phyloP scores from a whole-genome alignment of 2,329 filamentous ascomycete species.

The Xylaria sp. region DNA sequence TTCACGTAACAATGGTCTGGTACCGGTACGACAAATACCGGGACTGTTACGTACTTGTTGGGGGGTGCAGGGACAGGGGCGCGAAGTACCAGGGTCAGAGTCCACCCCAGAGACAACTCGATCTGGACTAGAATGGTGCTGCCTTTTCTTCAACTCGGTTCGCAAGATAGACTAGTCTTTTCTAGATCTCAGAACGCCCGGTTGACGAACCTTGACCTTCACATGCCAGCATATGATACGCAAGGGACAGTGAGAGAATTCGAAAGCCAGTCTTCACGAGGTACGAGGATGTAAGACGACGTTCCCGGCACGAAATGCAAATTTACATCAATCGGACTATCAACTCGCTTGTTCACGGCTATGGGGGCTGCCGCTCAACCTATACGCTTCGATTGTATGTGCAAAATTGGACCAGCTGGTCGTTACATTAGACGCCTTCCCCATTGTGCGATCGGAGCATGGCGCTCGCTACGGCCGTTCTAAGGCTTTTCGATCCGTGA shows the following conservation, averaged over 20 bases:
- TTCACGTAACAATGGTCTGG: constrained; percentile 4
- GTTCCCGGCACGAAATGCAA: background rate
- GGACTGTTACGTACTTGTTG: constrained; percentile 8
- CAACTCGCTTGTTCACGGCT: constrained; percentile 1
- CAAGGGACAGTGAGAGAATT: background rate
- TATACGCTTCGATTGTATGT: constrained; percentile 3
- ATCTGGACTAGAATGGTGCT: constrained; percentile 2
- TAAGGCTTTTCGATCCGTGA: background rate
- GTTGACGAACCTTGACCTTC: background rate
- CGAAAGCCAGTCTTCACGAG: background rate
- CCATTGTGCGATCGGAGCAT: constrained; percentile 23
- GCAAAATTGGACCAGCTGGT: background rate
- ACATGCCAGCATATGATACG: background rate
- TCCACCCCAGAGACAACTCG: background rate
- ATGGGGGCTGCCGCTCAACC: background rate
- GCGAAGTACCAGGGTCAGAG: background rate
- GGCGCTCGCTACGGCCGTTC: constrained; percentile 3
- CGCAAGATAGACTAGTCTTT: too few species aligned
- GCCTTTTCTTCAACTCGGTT: too few species aligned
- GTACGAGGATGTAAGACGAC: background rate
- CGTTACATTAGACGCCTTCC: constrained; percentile 4
- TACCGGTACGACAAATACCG: constrained; percentile 1
- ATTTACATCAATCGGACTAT: background rate
- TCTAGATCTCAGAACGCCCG: too few species aligned
- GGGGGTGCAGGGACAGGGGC: constrained; percentile 23